Conservation (phyloP, 805 yeast genomes). For the Saccharomycopsis olivae region DNA sequence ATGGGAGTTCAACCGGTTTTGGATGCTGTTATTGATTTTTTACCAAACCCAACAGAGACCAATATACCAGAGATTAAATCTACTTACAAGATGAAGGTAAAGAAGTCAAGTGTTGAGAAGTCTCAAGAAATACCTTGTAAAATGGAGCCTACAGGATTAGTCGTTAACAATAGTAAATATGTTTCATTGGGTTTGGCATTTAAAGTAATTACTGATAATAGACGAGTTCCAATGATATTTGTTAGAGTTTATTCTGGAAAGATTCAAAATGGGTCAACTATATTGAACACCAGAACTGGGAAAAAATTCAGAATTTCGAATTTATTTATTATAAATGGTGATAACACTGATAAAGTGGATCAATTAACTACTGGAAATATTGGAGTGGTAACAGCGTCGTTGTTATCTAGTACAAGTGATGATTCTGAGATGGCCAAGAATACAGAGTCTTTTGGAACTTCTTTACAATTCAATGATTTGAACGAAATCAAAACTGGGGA, state of each 20-base stretch:
- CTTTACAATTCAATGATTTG: constrained; percentile 22
- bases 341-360: constrained; percentile 63
- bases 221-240: constrained; percentile 73
- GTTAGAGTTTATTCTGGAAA: constrained; percentile 83
- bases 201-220: constrained; percentile 80
- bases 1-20: constrained; percentile 94
- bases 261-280: constrained; percentile 48
- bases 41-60: constrained; percentile 75
- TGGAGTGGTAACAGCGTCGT: constrained; percentile 75
- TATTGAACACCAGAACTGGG: constrained; percentile 62
- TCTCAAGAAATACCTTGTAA: constrained; percentile 25
- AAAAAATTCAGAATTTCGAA: constrained; percentile 56
- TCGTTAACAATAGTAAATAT: constrained; percentile 46
- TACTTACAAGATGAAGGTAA: constrained; percentile 14
- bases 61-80: constrained; percentile 42
- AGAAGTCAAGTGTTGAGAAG: constrained; percentile 18
- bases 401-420: constrained; percentile 9
- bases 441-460: neutral
- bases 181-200: constrained; percentile 77
- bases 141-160: constrained; percentile 36
- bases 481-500: constrained; percentile 82
- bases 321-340: constrained; percentile 80
- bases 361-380: constrained; percentile 67
- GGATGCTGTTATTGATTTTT: constrained; percentile 90
- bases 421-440: neutral